Evolutionary conservation across 2,329 filamentous ascomycete genomes (phyloP).

Genomic region (Elsinoe ampelina): DNA sequence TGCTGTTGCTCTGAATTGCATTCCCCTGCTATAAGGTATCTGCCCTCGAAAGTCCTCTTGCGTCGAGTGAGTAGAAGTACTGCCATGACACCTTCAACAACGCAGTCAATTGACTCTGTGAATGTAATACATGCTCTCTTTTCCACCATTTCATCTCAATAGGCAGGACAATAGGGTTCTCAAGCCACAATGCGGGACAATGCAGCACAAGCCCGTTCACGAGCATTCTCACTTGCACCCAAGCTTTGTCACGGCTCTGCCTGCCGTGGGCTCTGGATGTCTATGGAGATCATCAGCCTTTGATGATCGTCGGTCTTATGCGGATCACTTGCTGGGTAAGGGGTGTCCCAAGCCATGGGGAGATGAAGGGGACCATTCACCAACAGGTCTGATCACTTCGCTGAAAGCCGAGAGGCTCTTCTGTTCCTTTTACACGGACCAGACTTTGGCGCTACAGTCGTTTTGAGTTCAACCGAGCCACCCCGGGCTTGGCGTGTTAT

Average conservation of each 20-base stretch:
- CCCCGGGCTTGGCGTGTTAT: too few relatives aligned
- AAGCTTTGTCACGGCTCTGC: not conserved
- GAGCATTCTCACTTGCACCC: not conserved
- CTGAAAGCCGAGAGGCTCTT: not conserved
- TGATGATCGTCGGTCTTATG: not conserved
- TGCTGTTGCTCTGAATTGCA: too few relatives aligned
- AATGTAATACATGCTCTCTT: too few relatives aligned
- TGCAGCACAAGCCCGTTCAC: not conserved
- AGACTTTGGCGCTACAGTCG: conserved; percentile 1
- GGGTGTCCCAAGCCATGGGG: not conserved
- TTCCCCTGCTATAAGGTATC: too few relatives aligned
- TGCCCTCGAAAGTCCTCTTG: too few relatives aligned
- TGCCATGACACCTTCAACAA: too few relatives aligned
- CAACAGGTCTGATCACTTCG: conserved; percentile 2
- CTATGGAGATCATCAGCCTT: not conserved
- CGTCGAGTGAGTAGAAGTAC: too few relatives aligned
- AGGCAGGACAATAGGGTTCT: conserved; percentile 5
- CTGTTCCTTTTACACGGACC: not conserved
- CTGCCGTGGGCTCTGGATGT: not conserved
- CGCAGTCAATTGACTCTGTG: too few relatives aligned
- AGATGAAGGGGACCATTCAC: not conserved
- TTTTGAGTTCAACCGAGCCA: too few relatives aligned
- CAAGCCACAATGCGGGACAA: conserved; percentile 1
- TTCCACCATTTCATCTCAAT: not conserved
- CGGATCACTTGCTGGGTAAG: conserved; percentile 2